Evolutionary conservation across 1,284 basidiomycete genomes (phyloP).

Genomic region (Sparassis latifolia): DNA sequence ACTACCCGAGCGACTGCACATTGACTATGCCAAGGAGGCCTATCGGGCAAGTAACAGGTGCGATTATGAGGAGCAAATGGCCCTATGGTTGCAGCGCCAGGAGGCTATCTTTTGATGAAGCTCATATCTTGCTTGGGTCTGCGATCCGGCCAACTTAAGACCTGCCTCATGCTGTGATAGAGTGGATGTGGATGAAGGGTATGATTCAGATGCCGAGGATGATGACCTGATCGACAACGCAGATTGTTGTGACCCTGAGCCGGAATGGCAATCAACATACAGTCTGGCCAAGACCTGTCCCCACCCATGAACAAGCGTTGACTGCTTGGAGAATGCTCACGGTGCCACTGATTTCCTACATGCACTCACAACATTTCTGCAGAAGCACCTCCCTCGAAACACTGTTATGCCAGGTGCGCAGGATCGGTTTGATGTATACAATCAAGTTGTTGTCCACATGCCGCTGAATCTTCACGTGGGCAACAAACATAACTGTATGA

Average conservation of each 20-base stretch:
- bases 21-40: constrained; percentile 23
- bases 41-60: constrained; percentile 20
- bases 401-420: not conserved
- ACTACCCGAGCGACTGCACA: constrained; percentile 19
- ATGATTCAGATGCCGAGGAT: not conserved
- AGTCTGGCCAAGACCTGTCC: not conserved
- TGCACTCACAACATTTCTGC: constrained; percentile 17
- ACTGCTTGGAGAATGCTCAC: constrained; percentile 13
- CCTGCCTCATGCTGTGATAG: not conserved
- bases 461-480: not conserved
- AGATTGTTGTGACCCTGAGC: not conserved
- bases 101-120: constrained; percentile 8
- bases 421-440: not conserved
- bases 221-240: not conserved
- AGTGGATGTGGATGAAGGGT: not conserved
- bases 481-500: not conserved
- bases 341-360: constrained; percentile 18
- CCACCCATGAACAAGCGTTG: constrained; percentile 9
- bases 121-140: constrained; percentile 1
- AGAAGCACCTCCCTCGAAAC: not conserved
- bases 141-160: not conserved
- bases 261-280: not conserved
- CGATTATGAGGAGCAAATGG: constrained; percentile 28
- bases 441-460: not conserved
- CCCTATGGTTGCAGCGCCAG: constrained; percentile 12